phyloP scores from a whole-genome alignment of 2,329 filamentous ascomycete genomes.

The Fusarium napiforme region DNA sequence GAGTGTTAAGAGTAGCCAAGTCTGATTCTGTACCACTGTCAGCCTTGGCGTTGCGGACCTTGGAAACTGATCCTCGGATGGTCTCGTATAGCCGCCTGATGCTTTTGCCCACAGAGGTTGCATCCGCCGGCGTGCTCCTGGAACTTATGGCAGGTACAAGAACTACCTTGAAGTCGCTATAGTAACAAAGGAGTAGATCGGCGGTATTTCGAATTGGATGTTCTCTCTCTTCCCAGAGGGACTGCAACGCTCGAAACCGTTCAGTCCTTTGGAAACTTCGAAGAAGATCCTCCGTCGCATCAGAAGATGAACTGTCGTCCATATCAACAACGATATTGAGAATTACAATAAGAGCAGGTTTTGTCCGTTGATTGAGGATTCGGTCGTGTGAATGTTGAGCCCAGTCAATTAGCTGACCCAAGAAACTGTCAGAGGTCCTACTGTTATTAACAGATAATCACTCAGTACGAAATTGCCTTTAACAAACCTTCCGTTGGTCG shows the following conservation, averaged over 20 bases:
- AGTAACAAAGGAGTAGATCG: slow-evolving; percentile 14
- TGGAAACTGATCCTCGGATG: background rate
- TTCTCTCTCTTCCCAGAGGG: background rate
- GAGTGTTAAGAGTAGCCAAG: slow-evolving; percentile 1
- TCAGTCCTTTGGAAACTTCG: slow-evolving; percentile 7
- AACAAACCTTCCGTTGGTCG: slow-evolving; percentile 12
- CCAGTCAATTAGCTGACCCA: slow-evolving; percentile 13
- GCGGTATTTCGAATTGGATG: background rate
- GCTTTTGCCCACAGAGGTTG: background rate
- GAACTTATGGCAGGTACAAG: background rate
- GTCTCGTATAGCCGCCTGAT: slow-evolving; percentile 3
- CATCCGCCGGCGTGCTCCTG: background rate
- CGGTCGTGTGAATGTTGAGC: slow-evolving; percentile 23
- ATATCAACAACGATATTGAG: slow-evolving; percentile 14
- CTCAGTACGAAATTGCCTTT: accelerated
- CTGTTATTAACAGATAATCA: accelerated
- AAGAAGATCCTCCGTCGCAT: background rate
- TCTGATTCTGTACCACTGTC: background rate
- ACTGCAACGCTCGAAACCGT: background rate
- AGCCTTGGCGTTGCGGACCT: background rate
- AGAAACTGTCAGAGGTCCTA: background rate
- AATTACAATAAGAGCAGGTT: slow-evolving; percentile 20
- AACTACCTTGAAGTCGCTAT: slow-evolving; percentile 14
- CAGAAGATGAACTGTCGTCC: background rate
- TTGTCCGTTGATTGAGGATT: slow-evolving; percentile 5